Conservation (phyloP, 768 basidiomycete genomes). For the Hysterangium stoloniferum region DNA sequence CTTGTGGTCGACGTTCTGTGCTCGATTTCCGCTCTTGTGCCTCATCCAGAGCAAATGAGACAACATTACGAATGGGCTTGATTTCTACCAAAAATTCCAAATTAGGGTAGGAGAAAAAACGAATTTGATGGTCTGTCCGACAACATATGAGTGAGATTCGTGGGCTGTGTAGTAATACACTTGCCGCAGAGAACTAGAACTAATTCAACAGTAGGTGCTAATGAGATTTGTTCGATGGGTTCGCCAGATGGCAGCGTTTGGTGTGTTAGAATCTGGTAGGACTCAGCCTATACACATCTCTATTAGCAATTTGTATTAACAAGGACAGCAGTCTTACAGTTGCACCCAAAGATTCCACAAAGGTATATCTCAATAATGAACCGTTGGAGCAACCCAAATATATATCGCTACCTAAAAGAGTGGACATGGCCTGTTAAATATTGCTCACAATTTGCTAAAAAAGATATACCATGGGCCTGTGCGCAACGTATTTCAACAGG, state of each 20-base stretch:
- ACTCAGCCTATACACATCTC: slow-evolving; percentile 34
- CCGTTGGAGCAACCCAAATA: slow-evolving; percentile 85
- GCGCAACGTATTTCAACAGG: slow-evolving; percentile 31
- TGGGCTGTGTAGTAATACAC: slow-evolving; percentile 11
- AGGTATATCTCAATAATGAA: slow-evolving; percentile 69
- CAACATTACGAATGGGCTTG: slow-evolving; percentile 74
- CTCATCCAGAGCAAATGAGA: slow-evolving; percentile 79
- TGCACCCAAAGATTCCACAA: slow-evolving; percentile 50
- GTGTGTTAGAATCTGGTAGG: slow-evolving; percentile 60
- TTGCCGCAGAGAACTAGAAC: slow-evolving; percentile 71
- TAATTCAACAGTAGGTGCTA: slow-evolving; percentile 69
- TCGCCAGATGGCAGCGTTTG: slow-evolving; percentile 63
- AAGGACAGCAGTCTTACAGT: slow-evolving; percentile 32
- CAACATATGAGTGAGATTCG: background rate
- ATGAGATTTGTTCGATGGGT: slow-evolving; percentile 71
- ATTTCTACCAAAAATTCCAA: slow-evolving; percentile 58
- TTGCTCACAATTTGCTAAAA: slow-evolving; percentile 6
- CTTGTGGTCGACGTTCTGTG: slow-evolving; percentile 47
- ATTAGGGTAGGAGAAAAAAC: slow-evolving; percentile 75
- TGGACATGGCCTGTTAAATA: slow-evolving; percentile 5
- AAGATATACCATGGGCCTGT: slow-evolving; percentile 47
- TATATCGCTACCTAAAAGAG: slow-evolving; percentile 61
- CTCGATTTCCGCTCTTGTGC: slow-evolving; percentile 21
- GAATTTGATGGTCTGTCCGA: slow-evolving; percentile 50
- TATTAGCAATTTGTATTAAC: slow-evolving; percentile 21